Percentiles rank a stretch among this genome's conserved stretches.
phyloP scores from a whole-genome alignment of 2,329 filamentous ascomycete species.

The Fusarium hostae region DNA sequence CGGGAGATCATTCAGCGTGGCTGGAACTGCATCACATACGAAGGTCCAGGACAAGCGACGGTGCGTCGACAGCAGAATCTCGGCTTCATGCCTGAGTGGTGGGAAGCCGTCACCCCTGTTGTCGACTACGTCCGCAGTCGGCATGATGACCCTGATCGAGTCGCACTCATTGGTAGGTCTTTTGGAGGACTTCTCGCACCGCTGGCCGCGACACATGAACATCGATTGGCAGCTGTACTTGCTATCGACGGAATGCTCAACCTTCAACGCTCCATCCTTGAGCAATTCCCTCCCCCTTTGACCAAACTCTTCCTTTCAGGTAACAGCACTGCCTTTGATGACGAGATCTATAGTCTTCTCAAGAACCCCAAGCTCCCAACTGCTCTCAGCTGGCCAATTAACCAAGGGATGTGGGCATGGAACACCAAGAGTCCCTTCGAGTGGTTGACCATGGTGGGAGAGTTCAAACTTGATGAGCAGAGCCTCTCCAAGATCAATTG shows the following conservation, averaged over 20 bases:
- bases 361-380: neutral
- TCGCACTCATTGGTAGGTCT: conserved; percentile 55
- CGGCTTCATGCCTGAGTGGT: conserved; percentile 58
- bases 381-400: neutral
- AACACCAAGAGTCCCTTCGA: neutral
- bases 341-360: neutral
- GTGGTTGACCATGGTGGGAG: neutral
- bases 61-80: conserved; percentile 54
- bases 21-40: conserved; percentile 57
- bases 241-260: neutral
- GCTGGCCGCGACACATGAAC: conserved; percentile 57
- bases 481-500: conserved; percentile 18
- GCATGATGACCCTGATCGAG: conserved; percentile 41
- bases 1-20: conserved; percentile 52
- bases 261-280: neutral
- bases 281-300: neutral
- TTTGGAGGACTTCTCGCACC: conserved; percentile 54
- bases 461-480: conserved; percentile 21
- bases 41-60: conserved; percentile 58
- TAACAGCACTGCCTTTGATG: neutral
- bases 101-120: conserved; percentile 53
- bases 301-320: neutral
- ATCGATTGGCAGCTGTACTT: conserved; percentile 50
- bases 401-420: conserved; percentile 4
- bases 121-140: conserved; percentile 50